These are phyloP conservation scores for Cutaneotrichosporon mucoides DNA, from an alignment of 1,284 basidiomycete genomes.

Conservation along the genomic window DNA sequence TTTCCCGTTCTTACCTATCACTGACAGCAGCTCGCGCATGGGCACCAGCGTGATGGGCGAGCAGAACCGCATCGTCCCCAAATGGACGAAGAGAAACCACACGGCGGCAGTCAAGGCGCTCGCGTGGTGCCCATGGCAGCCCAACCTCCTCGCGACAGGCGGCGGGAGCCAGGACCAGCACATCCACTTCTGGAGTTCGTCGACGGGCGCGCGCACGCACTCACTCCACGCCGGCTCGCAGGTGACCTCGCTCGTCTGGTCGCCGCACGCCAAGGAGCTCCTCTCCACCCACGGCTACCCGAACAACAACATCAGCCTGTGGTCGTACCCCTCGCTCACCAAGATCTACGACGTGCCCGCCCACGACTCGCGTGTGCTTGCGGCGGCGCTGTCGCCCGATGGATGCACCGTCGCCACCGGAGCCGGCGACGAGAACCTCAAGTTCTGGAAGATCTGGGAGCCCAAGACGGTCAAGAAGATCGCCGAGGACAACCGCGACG, in stretches of 20 bases:
- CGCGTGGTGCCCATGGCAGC: constrained; percentile 97
- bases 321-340: constrained; percentile 58
- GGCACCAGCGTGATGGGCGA: constrained; percentile 45
- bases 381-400: constrained; percentile 75
- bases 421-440: constrained; percentile 88
- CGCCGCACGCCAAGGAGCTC: constrained; percentile 83
- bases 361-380: constrained; percentile 83
- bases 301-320: constrained; percentile 55
- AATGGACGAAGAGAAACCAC: constrained; percentile 91
- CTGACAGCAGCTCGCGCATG: constrained; percentile 55
- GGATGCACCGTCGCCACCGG: constrained; percentile 86
- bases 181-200: constrained; percentile 89
- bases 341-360: constrained; percentile 86
- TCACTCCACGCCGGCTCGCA: constrained; percentile 80
- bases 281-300: constrained; percentile 92
- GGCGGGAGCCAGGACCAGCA: constrained; percentile 93
- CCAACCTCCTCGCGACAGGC: constrained; percentile 83
- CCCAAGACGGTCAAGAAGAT: constrained; percentile 34
- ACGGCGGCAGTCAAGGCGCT: constrained; percentile 94
- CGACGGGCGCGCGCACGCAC: constrained; percentile 80
- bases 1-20: constrained; percentile 1
- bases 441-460: constrained; percentile 55
- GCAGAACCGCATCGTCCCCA: constrained; percentile 60
- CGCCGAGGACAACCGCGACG: constrained; percentile 23
- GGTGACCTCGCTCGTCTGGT: constrained; percentile 88